Evolutionary conservation across 257 asterid genomes (phyloP).

Genomic region (Vinca minor): DNA sequence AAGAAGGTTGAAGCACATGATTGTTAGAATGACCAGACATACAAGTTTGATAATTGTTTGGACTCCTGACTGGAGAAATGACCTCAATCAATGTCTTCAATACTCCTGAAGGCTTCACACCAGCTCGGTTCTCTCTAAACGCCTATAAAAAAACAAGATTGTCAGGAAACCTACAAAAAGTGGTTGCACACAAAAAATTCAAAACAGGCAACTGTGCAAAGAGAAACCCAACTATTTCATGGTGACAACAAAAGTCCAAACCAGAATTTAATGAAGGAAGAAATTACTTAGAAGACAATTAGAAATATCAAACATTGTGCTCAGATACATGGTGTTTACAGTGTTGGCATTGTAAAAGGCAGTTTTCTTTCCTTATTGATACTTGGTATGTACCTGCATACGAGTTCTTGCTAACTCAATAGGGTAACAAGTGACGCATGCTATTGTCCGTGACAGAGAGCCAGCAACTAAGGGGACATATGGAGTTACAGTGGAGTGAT

Average conservation of each 20-base stretch:
- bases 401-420: constrained; percentile 90
- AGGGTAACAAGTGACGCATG: constrained; percentile 85
- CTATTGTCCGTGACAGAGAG: constrained; percentile 76
- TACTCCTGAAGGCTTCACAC: constrained; percentile 65
- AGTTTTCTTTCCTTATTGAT: neutral
- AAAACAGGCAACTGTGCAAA: no score
- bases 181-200: neutral
- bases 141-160: constrained; percentile 36
- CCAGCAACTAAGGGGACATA: constrained; percentile 80
- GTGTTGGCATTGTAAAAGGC: neutral
- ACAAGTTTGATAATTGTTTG: constrained; percentile 43
- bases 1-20: neutral
- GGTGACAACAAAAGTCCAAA: neutral
- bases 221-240: neutral
- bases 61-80: constrained; percentile 40
- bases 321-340: neutral
- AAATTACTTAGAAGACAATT: neutral
- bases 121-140: constrained; percentile 50
- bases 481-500: constrained; percentile 47
- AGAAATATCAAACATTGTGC: neutral
- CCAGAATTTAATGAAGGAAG: neutral
- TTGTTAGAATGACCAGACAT: constrained; percentile 15
- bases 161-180: neutral
- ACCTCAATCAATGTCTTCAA: constrained; percentile 62
- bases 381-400: constrained; percentile 76